Percentiles rank a stretch among this genome's conserved stretches.
phyloP scores from a whole-genome alignment of 345 rosid species.

The Corymbia maculata region DNA sequence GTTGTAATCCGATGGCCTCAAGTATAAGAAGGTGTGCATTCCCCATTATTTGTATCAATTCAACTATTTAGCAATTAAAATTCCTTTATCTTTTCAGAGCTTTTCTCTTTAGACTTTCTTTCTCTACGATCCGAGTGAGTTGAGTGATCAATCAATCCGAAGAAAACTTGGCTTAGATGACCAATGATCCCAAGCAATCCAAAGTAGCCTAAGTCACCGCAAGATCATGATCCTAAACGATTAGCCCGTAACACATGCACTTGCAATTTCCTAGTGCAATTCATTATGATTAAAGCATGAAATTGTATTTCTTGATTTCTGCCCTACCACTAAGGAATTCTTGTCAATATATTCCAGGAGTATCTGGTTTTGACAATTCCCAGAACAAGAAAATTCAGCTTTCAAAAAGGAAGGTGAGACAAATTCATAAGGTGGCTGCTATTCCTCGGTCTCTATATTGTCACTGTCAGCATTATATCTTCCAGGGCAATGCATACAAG shows the following conservation, averaged over 20 bases:
- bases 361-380: slow-evolving; percentile 16
- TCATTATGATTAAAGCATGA: not conserved
- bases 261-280: not conserved
- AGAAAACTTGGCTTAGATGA: too few relatives aligned
- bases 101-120: too few relatives aligned
- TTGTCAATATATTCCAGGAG: slow-evolving; percentile 14
- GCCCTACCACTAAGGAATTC: not conserved
- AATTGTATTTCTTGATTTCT: not conserved
- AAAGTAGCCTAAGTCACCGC: too few relatives aligned
- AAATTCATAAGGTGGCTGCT: slow-evolving; percentile 8
- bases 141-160: too few relatives aligned
- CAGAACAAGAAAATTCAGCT: slow-evolving; percentile 47
- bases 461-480: not conserved
- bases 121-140: too few relatives aligned
- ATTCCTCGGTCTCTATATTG: not conserved
- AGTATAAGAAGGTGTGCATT: too few relatives aligned
- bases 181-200: too few relatives aligned
- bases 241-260: not conserved
- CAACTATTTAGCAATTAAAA: too few relatives aligned
- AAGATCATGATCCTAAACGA: too few relatives aligned
- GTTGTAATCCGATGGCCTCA: too few relatives aligned
- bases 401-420: slow-evolving; percentile 51
- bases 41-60: too few relatives aligned
- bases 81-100: too few relatives aligned
- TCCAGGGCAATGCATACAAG: not conserved